Evolutionary conservation across 1,139 yeast genomes (phyloP), one percentile per base, ranked within the genome.

Genomic region (Taiozyma sp.): DNA sequence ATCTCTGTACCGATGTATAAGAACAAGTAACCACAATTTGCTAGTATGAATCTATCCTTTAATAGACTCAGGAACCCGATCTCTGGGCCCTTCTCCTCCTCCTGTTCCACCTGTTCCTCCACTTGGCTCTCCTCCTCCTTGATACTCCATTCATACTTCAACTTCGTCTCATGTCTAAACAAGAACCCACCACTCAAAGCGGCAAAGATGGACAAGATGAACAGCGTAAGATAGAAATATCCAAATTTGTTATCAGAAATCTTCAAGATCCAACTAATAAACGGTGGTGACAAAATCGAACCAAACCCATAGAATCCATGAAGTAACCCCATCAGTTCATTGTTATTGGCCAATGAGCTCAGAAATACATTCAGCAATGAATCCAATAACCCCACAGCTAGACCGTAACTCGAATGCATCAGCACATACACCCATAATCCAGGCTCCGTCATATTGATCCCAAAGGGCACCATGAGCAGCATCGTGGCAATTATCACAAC

Each of bases 291-390:
- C 0, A 82, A 69, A 72, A 84, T 78, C 47, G 88, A 81, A 1
- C 91, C 90, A 8, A 83, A 65, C 0, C 92, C 92, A 62, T 83
- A 85, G 55, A 78, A 74, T 0, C 89, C 87, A 68, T 85, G 93
- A 57, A 84, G 64, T 0, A 81, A 65, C 1, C 92, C 92, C 68
- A 85, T 69, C 28, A 83, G 64, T 61, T 83, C 87, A 64, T 84
- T 84, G 42, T 83, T 76, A 55, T 80, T 80, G 8, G 65, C 72
- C 48, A 85, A 68, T 36, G 71, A 71, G 0, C 89, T 87, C 62
- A 83, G 71, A 73, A 83, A 78, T 9, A 81, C 75, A 59, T 82
- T 83, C 52, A 81, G 69, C 3, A 81, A 70, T 23, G 89, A 80
- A 66, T 84, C 92, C 44, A 83, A 57, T 4, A 79, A 63, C 1